Conservation (phyloP, 345 rosid genomes). For the Eucalyptus erythrocorys region DNA sequence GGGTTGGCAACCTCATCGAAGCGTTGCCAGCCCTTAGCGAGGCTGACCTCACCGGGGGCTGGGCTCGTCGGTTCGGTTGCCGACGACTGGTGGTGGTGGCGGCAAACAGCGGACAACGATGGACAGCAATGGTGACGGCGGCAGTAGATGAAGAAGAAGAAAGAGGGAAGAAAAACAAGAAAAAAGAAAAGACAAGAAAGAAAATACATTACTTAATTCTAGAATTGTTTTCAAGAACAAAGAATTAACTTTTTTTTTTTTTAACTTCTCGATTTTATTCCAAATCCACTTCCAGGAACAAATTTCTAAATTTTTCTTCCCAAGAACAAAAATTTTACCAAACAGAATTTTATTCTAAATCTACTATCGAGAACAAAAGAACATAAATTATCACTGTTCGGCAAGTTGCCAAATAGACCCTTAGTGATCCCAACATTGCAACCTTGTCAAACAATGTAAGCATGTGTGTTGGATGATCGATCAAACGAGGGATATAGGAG, state of each 20-base stretch:
- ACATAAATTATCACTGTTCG: too few relatives aligned
- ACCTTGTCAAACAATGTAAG: background rate
- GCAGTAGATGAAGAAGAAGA: too few relatives aligned
- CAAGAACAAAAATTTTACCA: rapidly evolving
- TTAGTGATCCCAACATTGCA: background rate
- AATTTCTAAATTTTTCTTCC: too few relatives aligned
- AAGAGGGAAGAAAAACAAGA: too few relatives aligned
- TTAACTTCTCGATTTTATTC: rapidly evolving
- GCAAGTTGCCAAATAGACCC: too few relatives aligned
- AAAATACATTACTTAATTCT: rapidly evolving
- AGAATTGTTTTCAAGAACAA: rapidly evolving
- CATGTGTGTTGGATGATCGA: background rate
- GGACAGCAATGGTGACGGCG: rapidly evolving
- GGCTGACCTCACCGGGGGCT: rapidly evolving
- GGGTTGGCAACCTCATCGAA: rapidly evolving
- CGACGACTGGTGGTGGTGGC: rapidly evolving
- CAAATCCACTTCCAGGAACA: rapidly evolving
- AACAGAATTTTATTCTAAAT: too few relatives aligned
- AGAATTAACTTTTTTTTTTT: too few relatives aligned
- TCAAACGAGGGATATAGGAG: background rate
- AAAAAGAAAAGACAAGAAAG: too few relatives aligned
- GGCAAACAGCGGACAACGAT: rapidly evolving
- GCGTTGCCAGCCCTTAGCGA: rapidly evolving
- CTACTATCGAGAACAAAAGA: rapidly evolving
- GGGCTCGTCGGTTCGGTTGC: rapidly evolving